Evolutionary conservation across 2,329 filamentous ascomycete genomes (phyloP).

Genomic region (Diaporthe sp.): DNA sequence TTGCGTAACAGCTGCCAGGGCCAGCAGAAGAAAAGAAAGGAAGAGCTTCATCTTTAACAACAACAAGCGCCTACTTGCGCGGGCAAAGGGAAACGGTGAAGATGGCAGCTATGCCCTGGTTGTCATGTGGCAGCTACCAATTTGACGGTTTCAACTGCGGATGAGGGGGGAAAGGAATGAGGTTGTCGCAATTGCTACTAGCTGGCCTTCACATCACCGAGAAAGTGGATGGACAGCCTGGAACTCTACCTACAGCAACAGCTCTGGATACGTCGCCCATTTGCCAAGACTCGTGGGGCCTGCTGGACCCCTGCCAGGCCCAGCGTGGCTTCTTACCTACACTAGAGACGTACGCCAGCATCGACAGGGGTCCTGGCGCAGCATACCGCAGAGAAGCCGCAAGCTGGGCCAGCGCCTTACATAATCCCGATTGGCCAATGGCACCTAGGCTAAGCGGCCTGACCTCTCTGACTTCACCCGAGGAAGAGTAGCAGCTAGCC

Average conservation of each 20-base stretch:
- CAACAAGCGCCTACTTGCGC: slow-evolving; percentile 38
- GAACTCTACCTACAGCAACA: slow-evolving; percentile 10
- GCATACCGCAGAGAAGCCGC: not conserved
- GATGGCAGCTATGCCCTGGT: slow-evolving; percentile 39
- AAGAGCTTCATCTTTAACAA: slow-evolving; percentile 78
- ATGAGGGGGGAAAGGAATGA: not conserved
- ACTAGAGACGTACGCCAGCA: not conserved
- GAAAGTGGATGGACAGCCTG: slow-evolving; percentile 35
- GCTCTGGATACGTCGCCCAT: slow-evolving; percentile 52
- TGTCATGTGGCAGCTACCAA: slow-evolving; percentile 39
- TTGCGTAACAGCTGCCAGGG: slow-evolving; percentile 75
- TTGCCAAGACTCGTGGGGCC: slow-evolving; percentile 49
- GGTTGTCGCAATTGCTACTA: slow-evolving; percentile 24
- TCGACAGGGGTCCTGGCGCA: slow-evolving; percentile 10
- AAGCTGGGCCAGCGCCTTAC: slow-evolving; percentile 10
- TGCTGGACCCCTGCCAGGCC: slow-evolving; percentile 25
- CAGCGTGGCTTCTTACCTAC: slow-evolving; percentile 37
- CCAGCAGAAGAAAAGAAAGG: slow-evolving; percentile 77
- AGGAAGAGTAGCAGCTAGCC: not conserved
- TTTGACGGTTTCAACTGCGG: slow-evolving; percentile 31
- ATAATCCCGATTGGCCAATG: slow-evolving; percentile 39
- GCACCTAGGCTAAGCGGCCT: slow-evolving; percentile 11
- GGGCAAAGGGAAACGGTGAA: slow-evolving; percentile 36
- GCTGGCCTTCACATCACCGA: slow-evolving; percentile 32
- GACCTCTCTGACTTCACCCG: slow-evolving; percentile 37